Percentiles rank a stretch among this genome's conserved stretches.
phyloP scores from a whole-genome alignment of 192 early-diverging fungal species.

The Spizellomyces sp. region DNA sequence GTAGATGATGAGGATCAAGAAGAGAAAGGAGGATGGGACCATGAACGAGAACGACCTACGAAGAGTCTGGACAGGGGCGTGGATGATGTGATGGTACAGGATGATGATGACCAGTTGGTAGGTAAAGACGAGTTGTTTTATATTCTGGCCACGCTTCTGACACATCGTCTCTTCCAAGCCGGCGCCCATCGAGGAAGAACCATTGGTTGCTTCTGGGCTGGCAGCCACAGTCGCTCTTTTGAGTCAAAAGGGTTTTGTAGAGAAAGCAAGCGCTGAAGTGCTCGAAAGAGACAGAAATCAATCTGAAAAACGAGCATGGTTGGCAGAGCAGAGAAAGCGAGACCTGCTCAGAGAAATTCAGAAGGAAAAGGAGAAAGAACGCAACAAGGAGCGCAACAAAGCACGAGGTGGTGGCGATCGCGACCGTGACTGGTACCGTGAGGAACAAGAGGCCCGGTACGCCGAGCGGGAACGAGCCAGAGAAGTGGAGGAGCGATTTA shows the following conservation, averaged over 20 bases:
- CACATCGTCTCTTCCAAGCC: slow-evolving; percentile 12
- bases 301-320: slow-evolving; percentile 67
- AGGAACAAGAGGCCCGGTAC: slow-evolving; percentile 37
- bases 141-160: not conserved
- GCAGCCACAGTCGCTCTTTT: slow-evolving; percentile 82
- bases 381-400: slow-evolving; percentile 52
- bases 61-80: too few relatives aligned
- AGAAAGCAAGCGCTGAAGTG: slow-evolving; percentile 70
- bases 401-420: slow-evolving; percentile 55
- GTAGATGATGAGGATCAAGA: slow-evolving; percentile 33
- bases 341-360: slow-evolving; percentile 62
- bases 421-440: slow-evolving; percentile 53
- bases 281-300: slow-evolving; percentile 62
- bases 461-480: slow-evolving; percentile 42
- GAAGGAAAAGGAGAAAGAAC: slow-evolving; percentile 69
- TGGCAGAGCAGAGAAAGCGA: slow-evolving; percentile 63
- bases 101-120: too few relatives aligned
- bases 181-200: slow-evolving; percentile 68
- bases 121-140: not conserved
- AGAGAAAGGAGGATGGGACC: slow-evolving; percentile 33
- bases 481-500: slow-evolving; percentile 71
- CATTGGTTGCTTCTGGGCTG: slow-evolving; percentile 76
- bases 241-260: slow-evolving; percentile 72
- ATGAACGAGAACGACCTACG: not conserved
- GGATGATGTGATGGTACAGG: too few relatives aligned